Base-by-base conservation (phyloP, 1,139 yeast genomes). In the Yamadazyma diddensiae region DNA sequence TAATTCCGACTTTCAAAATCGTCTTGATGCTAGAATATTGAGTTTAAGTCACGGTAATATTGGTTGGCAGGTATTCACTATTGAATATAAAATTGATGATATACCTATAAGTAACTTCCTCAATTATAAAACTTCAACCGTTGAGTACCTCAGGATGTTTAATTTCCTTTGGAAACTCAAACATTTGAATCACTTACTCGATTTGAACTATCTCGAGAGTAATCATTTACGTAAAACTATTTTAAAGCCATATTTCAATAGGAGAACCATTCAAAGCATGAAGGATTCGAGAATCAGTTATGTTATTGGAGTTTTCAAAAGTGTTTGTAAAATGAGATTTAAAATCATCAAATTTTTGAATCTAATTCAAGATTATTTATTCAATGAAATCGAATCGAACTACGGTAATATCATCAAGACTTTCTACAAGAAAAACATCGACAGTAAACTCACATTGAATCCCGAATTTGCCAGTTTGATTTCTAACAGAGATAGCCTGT, bases 51-150 rank as follows among this genome's bases (percentile, higher is more conserved):
- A 81, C 45, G 94, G 94, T 1, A 78, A 70, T 16, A 73, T 64
- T 31, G 90, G 88, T 0, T 92, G 97, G 97, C 95, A 90, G 51
- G 88, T 85, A 3, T 90, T 92, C 55, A 87, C 97, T 0, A 62
- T 92, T 29, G 97, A 88, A 50, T 92, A 85, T 53, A 70, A 79
- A 32, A 64, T 87, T 4, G 57, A 57, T 11, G 82, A 75, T 30
- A 57, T 73, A 51, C 90, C 77, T 13, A 67, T 82, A 14, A 55
- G 62, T 23, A 42, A 60, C 9, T 52, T 77, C 2, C 40, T 76
- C 25, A 59, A 66, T 37, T 62, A 66, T 18, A 63, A 66, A 17
- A 49, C 57, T 10, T 52, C 54, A 12, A 59, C 59, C 29, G 54
- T 76, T 3, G 87, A 82, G 42, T 92, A 92, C 52, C 65, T 87